A percentile compares a stretch with the other conserved stretches of the same genome.
Evolutionary conservation across 139 green algal genomes (phyloP).

Genomic region (Tetraselmis striata): DNA sequence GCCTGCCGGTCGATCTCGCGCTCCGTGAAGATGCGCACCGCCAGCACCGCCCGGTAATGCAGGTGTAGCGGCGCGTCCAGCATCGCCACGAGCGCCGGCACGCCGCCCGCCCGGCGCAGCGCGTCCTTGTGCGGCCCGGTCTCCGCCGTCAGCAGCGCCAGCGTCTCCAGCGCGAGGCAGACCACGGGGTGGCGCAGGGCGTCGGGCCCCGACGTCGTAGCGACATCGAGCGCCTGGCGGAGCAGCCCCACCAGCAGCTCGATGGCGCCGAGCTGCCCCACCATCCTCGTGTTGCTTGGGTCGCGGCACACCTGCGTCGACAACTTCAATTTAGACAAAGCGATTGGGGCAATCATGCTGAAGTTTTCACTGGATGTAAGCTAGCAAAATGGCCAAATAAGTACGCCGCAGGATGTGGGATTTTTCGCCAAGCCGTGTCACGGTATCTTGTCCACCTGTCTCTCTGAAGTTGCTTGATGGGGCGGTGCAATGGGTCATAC

Average conservation of each 20-base stretch:
- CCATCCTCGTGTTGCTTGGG: not conserved
- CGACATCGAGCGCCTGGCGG: conserved; percentile 1
- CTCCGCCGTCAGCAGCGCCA: not conserved
- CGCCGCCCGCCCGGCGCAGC: not conserved
- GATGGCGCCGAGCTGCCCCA: conserved; percentile 17
- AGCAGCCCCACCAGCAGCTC: conserved; percentile 26
- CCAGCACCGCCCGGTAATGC: conserved; percentile 25
- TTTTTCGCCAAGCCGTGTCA: no score
- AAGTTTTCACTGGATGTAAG: no score
- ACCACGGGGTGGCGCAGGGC: not conserved
- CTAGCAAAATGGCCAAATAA: no score
- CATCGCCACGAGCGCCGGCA: not conserved
- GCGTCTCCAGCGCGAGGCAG: not conserved
- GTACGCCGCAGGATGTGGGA: no score
- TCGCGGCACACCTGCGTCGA: not conserved
- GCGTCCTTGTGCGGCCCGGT: not conserved
- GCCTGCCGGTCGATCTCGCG: conserved; percentile 25
- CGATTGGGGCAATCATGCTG: no score
- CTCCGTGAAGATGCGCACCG: conserved; percentile 30
- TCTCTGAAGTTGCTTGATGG: no score
- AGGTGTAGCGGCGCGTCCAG: not conserved
- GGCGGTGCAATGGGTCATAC: no score
- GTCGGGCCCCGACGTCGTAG: conserved; percentile 4
- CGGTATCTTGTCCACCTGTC: no score
- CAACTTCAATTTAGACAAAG: no score